phyloP scores from a whole-genome alignment of 768 basidiomycete species.

The Lepiota brunneoincarnata region DNA sequence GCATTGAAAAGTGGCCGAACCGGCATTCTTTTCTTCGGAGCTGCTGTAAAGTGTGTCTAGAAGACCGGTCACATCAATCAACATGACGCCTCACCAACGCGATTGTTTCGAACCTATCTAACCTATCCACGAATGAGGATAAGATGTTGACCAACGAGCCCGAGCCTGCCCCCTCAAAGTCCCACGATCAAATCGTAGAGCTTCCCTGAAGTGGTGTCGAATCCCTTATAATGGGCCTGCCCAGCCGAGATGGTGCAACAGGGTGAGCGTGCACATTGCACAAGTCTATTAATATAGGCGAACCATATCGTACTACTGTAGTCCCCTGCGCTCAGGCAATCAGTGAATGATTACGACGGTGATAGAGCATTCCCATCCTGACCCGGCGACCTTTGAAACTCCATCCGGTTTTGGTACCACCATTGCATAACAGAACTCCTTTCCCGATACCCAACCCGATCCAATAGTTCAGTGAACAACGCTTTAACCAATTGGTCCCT shows the following conservation, averaged over 20 bases:
- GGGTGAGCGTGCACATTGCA: no score
- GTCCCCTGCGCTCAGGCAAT: slow-evolving; percentile 2
- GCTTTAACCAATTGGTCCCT: slow-evolving; percentile 50
- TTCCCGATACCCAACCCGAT: slow-evolving; percentile 64
- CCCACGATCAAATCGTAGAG: slow-evolving; percentile 1
- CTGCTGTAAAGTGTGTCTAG: no score
- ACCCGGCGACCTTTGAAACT: slow-evolving; percentile 1
- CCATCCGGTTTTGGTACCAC: slow-evolving; percentile 57
- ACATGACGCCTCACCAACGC: no score
- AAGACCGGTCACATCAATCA: no score
- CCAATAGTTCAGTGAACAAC: slow-evolving; percentile 61
- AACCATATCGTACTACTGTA: no score
- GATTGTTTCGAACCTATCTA: neutral
- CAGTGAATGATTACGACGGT: no score
- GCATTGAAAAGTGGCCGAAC: slow-evolving; percentile 1
- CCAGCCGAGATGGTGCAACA: neutral
- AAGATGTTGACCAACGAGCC: neutral
- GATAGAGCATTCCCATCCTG: no score
- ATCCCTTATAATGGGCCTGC: neutral
- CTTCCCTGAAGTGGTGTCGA: neutral
- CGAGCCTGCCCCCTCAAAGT: no score
- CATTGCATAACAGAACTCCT: slow-evolving; percentile 66
- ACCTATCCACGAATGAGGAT: neutral
- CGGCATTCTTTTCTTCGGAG: neutral
- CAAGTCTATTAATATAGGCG: no score